Percentiles rank a stretch among this genome's conserved stretches.
These are phyloP conservation scores for Rhizoclosmatium sp. DNA, from an alignment of 192 early-diverging fungal genomes.

Conservation along the genomic window DNA sequence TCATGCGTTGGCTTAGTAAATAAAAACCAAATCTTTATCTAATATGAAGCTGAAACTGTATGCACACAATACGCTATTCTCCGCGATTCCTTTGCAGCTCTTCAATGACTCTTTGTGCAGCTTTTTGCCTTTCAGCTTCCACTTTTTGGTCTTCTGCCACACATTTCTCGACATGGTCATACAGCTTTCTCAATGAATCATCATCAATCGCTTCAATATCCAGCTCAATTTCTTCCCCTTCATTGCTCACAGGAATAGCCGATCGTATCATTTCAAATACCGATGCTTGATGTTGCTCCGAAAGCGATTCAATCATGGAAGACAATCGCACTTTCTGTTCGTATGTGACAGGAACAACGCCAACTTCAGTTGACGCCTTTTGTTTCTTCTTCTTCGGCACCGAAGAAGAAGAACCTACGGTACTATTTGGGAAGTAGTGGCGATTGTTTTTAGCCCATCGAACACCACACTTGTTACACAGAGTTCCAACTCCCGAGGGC, in stretches of 20 bases:
- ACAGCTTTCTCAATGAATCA: conserved; percentile 34
- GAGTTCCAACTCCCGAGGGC: conserved; percentile 46
- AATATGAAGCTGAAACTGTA: not conserved
- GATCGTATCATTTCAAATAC: conserved; percentile 51
- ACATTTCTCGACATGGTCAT: conserved; percentile 11
- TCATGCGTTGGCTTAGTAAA: conserved; percentile 33
- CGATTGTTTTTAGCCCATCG: conserved; percentile 47
- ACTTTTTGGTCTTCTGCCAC: not conserved
- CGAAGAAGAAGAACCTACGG: not conserved
- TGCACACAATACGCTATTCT: not conserved
- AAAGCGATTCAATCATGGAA: conserved; percentile 36
- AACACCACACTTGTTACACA: conserved; percentile 58
- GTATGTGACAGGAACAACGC: conserved; percentile 39
- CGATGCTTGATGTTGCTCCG: conserved; percentile 38
- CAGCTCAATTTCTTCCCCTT: conserved; percentile 52
- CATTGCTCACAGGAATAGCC: conserved; percentile 35
- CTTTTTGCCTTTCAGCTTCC: conserved; percentile 7
- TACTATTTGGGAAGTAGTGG: not conserved
- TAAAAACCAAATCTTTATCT: conserved; percentile 8
- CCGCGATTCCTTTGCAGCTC: conserved; percentile 6
- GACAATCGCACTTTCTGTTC: conserved; percentile 50
- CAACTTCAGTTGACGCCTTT: not conserved
- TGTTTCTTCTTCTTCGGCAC: too few relatives aligned
- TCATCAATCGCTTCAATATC: conserved; percentile 54
- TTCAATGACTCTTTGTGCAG: not conserved